Conservation (phyloP, 73 alveolate genomes). For the Urostyla sp. region DNA sequence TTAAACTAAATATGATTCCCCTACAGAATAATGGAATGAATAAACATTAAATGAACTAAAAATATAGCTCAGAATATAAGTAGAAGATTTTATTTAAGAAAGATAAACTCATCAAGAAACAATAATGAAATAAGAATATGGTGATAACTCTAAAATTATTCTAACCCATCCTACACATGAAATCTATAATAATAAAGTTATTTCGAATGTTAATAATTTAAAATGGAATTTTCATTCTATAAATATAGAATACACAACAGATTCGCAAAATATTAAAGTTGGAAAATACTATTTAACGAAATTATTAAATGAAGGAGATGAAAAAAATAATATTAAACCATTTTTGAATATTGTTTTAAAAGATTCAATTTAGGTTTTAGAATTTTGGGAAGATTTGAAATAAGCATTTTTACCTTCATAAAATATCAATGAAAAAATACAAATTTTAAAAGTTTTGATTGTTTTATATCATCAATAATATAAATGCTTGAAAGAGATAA, state of each 20-base stretch:
- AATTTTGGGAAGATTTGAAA: slow-evolving; percentile 28
- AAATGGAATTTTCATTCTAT: slow-evolving; percentile 23
- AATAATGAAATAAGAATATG: background rate
- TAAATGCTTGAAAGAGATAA: background rate
- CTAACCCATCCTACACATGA: slow-evolving; percentile 31
- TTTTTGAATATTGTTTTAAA: background rate
- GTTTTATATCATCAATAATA: background rate
- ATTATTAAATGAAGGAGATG: slow-evolving; percentile 1
- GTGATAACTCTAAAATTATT: too few relatives aligned
- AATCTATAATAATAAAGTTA: background rate
- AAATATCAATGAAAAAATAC: background rate
- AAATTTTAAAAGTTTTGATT: slow-evolving; percentile 22
- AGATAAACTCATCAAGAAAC: background rate
- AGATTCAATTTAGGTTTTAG: background rate
- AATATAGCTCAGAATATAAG: background rate
- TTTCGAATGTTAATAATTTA: slow-evolving; percentile 18
- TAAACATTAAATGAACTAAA: background rate
- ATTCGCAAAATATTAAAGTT: slow-evolving; percentile 1
- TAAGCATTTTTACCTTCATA: slow-evolving; percentile 11
- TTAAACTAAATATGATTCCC: background rate
- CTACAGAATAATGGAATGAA: slow-evolving; percentile 39
- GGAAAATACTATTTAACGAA: slow-evolving; percentile 25
- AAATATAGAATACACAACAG: background rate
- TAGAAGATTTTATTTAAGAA: slow-evolving; percentile 1
- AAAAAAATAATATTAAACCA: background rate